Evolutionary conservation across 1,139 yeast species (phyloP).

Genomic region (Protomyces arabidopsidicola): DNA sequence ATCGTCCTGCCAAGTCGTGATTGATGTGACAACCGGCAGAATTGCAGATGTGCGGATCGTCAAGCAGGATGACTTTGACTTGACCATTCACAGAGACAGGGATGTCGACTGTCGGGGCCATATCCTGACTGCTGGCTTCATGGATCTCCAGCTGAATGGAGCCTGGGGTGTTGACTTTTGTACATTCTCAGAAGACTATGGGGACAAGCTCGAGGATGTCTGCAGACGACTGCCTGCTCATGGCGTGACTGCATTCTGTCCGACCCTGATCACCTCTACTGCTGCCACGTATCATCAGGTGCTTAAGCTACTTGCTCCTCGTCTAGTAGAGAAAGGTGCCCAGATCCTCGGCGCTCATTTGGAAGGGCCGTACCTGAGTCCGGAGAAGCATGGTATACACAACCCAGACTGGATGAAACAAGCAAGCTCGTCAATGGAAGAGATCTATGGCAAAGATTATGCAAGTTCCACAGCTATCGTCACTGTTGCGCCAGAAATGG

Average conservation of each 20-base stretch:
- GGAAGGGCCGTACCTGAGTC: constrained; percentile 60
- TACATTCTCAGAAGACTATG: constrained; percentile 41
- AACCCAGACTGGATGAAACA: constrained; percentile 46
- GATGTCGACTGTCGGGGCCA: constrained; percentile 48
- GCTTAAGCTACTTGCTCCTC: constrained; percentile 47
- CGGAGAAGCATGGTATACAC: constrained; percentile 59
- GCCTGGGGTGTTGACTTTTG: constrained; percentile 55
- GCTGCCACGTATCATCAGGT: constrained; percentile 52
- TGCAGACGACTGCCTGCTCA: constrained; percentile 45
- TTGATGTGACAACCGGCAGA: neutral
- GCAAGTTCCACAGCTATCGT: constrained; percentile 49
- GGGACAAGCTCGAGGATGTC: constrained; percentile 35
- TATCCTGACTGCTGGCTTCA: constrained; percentile 55
- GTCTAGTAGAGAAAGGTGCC: constrained; percentile 43
- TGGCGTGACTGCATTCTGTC: constrained; percentile 59
- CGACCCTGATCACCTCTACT: constrained; percentile 56
- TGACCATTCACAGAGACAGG: neutral
- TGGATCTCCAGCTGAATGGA: constrained; percentile 61
- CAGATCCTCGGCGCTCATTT: constrained; percentile 62
- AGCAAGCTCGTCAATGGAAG: constrained; percentile 45
- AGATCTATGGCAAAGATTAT: constrained; percentile 50
- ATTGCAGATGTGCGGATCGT: neutral
- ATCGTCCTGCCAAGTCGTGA: neutral
- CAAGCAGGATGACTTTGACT: neutral
- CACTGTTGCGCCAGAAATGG: constrained; percentile 61